phyloP scores from a whole-genome alignment of 495 filamentous ascomycete genomes.

The Tetracladium setigerum region DNA sequence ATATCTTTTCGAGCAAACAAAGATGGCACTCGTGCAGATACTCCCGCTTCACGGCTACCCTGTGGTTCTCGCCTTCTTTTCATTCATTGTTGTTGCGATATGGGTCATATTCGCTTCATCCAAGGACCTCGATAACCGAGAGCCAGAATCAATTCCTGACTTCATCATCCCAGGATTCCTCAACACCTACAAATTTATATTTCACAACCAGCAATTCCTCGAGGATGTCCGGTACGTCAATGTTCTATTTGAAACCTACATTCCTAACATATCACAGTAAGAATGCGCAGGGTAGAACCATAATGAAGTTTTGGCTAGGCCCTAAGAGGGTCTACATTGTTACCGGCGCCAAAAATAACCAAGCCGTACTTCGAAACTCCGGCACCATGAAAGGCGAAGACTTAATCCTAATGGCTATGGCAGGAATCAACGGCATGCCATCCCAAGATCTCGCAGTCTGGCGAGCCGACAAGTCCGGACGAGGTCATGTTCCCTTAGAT shows the following conservation, averaged over 20 bases:
- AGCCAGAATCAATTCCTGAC: conserved; percentile 9
- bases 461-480: neutral
- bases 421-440: conserved; percentile 2
- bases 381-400: conserved; percentile 14
- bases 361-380: conserved; percentile 16
- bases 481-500: neutral
- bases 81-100: too few species aligned
- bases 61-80: too few species aligned
- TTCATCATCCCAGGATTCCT: conserved; percentile 13
- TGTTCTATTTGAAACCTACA: neutral
- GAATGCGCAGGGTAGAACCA: conserved; percentile 2
- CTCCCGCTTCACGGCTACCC: too few species aligned
- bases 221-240: conserved; percentile 3
- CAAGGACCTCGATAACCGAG: too few species aligned
- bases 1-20: too few species aligned
- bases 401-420: conserved; percentile 14
- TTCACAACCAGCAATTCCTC: conserved; percentile 15
- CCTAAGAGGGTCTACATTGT: conserved; percentile 21
- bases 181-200: conserved; percentile 18
- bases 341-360: conserved; percentile 15
- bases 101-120: too few species aligned
- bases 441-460: neutral
- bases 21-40: too few species aligned
- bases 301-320: conserved; percentile 21
- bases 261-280: neutral